Evolutionary conservation across 164 flowering plant species (phyloP), one percentile per base, ranked within the genome.

Genomic region (Liquidambar formosana): DNA sequence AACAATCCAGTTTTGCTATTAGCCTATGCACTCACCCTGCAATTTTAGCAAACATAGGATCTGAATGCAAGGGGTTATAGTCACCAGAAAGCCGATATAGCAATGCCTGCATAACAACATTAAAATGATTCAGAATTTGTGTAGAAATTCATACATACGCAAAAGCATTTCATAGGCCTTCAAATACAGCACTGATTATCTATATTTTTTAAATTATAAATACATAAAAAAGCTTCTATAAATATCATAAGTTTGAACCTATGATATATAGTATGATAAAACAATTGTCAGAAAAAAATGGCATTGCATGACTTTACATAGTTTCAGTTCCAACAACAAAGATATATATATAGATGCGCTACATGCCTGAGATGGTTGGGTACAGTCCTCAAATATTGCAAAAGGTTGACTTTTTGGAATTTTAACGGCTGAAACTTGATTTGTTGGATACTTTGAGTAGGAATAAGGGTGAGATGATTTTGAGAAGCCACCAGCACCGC

Each of bases 401-500:
- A 82, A 88, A 63, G 99, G 97, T 63, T 79, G 86, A 66, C 67
- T 61, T 56, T 80, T 77, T 10, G 96, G 96, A 63, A 89, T 82
- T 73, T 78, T 82, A 65, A 79, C 75, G 47, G 78, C 75, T 53
- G 76, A 59, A 73, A 66, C 74, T 63, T 81, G 84, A 66, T 76
- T 80, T 16, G 71, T 33, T 54, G 88, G 86, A 82, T 88, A 85
- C 49, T 82, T 91, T 38, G 88, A 71, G 79, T 81, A 91, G 28
- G 97, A 88, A 77, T 72, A 94, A 13, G 89, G 89, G 14, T 77
- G 70, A 71, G 93, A 82, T 57, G 96, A 81, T 57, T 85, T 86
- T 73, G 99, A 92, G 80, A 94, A 94, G 65, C 99, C 97, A 72
- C 99, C 97, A 76, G 96, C 94, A 79, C 99, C 97, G 5, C 96